Percentiles rank a stretch among this genome's conserved stretches.
phyloP scores from a whole-genome alignment of 192 early-diverging fungal genomes.

The Linderina pennispora region DNA sequence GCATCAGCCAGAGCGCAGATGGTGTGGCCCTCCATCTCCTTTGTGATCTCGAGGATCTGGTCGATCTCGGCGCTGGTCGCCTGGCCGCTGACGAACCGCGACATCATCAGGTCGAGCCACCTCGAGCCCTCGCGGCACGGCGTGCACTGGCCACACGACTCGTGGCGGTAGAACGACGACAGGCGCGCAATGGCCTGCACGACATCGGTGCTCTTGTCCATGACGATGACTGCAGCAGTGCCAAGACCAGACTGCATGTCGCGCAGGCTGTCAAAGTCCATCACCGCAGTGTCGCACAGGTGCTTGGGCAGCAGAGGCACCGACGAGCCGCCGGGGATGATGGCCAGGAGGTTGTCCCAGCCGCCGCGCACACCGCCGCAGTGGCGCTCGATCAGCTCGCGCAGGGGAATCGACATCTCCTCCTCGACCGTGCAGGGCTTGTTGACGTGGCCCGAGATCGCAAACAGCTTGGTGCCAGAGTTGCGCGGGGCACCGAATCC shows the following conservation, averaged over 20 bases:
- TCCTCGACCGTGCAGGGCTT: conserved; percentile 97
- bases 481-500: conserved; percentile 90
- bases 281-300: conserved; percentile 87
- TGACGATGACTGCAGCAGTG: conserved; percentile 96
- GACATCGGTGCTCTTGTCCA: conserved; percentile 97
- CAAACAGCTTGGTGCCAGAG: conserved; percentile 94
- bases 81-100: conserved; percentile 83
- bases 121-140: conserved; percentile 95
- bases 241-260: conserved; percentile 92
- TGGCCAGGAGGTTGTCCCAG: conserved; percentile 97
- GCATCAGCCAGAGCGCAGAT: conserved; percentile 99
- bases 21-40: conserved; percentile 99
- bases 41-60: conserved; percentile 89
- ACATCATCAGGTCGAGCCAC: conserved; percentile 97
- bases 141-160: conserved; percentile 98
- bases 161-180: conserved; percentile 93
- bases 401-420: conserved; percentile 95
- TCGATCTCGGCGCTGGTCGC: conserved; percentile 86
- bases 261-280: conserved; percentile 98
- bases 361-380: conserved; percentile 96
- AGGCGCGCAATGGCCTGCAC: conserved; percentile 90
- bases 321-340: conserved; percentile 96
- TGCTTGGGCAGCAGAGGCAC: conserved; percentile 81
- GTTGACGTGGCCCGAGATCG: conserved; percentile 98
- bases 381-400: conserved; percentile 89